Evolutionary conservation across 345 rosid species (phyloP), one percentile per base, ranked within the genome.

Genomic region (Mercurialis annua): DNA sequence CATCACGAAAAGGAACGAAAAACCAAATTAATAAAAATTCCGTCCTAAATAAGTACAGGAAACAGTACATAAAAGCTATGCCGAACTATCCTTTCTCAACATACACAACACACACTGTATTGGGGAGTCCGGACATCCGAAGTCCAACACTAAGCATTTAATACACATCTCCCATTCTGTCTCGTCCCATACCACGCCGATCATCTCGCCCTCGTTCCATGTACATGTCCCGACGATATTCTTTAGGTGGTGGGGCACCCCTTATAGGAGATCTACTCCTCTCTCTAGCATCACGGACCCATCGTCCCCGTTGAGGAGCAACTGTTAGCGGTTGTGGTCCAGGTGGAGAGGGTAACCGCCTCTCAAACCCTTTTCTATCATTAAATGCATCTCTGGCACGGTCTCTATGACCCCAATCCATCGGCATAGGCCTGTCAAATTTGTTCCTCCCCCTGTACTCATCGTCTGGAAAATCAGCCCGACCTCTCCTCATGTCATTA

Each of bases 221-320:
- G 65, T 77, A 80, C 70, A 80, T 57, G 34, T 89, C 91, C 31
- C 84, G 86, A 6, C 80, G 86, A 62, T 79, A 79, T 54, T 82
- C 87, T 66, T 81, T 87, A 2, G 71, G 72, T 29, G 80, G 82
- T 1, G 67, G 85, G 15, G 33, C 77, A 9, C 79, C 87, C 69
- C 92, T 84, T 43, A 81, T 8, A 0, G 94, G 98, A 0, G 98
- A 89, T 53, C 96, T 83, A 78, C 92, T 90, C 78, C 97, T 86
- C 72, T 88, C 95, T 73, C 96, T 88, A 43, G 77, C 15, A 55
- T 83, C 80, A 0, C 77, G 85, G 23, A 76, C 81, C 98, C 98
- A 87, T 43, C 90, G 77, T 49, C 84, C 81, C 24, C 76, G 85
- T 62, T 78, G 80, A 62, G 77, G 81, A 44, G 71, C 80, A 65